Conservation (phyloP, 345 rosid genomes). For the Trapa incisa region DNA sequence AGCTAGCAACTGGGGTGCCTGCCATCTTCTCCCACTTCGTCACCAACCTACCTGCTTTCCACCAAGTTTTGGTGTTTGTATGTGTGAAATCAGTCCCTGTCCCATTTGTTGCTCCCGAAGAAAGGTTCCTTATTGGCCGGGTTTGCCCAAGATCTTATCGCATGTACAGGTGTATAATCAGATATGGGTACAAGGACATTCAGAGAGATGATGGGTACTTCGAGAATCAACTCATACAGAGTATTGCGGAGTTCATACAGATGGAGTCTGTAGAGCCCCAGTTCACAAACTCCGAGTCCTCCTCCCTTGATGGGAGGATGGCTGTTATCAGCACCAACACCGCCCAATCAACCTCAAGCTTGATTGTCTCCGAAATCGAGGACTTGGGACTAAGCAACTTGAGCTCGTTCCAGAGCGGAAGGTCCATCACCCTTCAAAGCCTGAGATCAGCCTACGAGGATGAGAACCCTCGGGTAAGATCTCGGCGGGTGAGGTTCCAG, state of each 20-base stretch:
- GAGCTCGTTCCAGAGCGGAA: slow-evolving; percentile 54
- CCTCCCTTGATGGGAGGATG: slow-evolving; percentile 80
- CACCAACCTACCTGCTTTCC: slow-evolving; percentile 91
- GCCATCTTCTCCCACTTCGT: slow-evolving; percentile 94
- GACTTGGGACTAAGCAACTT: slow-evolving; percentile 17
- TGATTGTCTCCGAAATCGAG: slow-evolving; percentile 43
- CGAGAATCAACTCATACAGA: slow-evolving; percentile 68
- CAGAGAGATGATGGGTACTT: slow-evolving; percentile 72
- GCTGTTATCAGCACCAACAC: slow-evolving; percentile 71
- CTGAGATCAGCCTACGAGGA: slow-evolving; percentile 55
- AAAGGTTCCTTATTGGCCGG: slow-evolving; percentile 89
- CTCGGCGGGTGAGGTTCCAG: slow-evolving; percentile 54
- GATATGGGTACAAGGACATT: slow-evolving; percentile 93
- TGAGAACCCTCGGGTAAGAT: slow-evolving; percentile 45
- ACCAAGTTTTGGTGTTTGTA: slow-evolving; percentile 74
- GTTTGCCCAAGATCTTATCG: slow-evolving; percentile 87
- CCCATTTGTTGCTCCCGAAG: slow-evolving; percentile 75
- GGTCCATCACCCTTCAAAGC: slow-evolving; percentile 55
- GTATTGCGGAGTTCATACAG: slow-evolving; percentile 94
- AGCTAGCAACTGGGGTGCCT: slow-evolving; percentile 87
- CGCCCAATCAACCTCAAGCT: slow-evolving; percentile 34
- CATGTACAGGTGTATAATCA: slow-evolving; percentile 87
- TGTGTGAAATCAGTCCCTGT: slow-evolving; percentile 96
- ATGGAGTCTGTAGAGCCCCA: slow-evolving; percentile 81
- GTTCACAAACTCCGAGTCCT: slow-evolving; percentile 36